Conservation (phyloP, 129 eudicot species). For the Escallonia herrerae region DNA sequence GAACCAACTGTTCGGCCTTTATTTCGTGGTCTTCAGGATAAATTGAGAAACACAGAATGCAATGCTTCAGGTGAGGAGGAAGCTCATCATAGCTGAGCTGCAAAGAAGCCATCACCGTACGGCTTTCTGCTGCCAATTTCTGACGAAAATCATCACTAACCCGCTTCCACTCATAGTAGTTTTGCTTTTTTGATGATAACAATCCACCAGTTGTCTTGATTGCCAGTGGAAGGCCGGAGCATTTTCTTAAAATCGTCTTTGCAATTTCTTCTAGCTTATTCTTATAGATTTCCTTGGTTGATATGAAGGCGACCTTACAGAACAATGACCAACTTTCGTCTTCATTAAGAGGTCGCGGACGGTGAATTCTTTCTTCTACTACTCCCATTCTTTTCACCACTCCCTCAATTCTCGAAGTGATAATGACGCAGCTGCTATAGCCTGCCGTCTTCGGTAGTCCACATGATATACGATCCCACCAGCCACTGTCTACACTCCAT, state of each 20-base stretch:
- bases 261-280: not conserved
- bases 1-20: conserved; percentile 1
- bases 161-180: conserved; percentile 4
- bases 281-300: not conserved
- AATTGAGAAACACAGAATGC: conserved; percentile 18
- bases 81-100: conserved; percentile 23
- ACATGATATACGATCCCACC: conserved; percentile 5
- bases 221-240: conserved; percentile 19
- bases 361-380: conserved; percentile 7
- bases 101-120: conserved; percentile 19
- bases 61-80: conserved; percentile 8
- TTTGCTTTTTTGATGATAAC: not conserved
- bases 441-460: conserved; percentile 1
- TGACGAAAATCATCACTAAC: not conserved
- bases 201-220: conserved; percentile 18
- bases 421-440: conserved; percentile 1
- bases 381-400: conserved; percentile 13
- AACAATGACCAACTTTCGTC: conserved; percentile 14
- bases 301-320: conserved; percentile 6
- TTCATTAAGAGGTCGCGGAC: not conserved
- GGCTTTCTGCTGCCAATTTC: not conserved
- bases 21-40: conserved; percentile 21
- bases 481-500: conserved; percentile 12
- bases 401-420: conserved; percentile 3
- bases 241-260: conserved; percentile 4